Percentiles rank a stretch among this genome's conserved stretches.
phyloP scores from a whole-genome alignment of 2,329 filamentous ascomycete species.

The Fusarium hostae region DNA sequence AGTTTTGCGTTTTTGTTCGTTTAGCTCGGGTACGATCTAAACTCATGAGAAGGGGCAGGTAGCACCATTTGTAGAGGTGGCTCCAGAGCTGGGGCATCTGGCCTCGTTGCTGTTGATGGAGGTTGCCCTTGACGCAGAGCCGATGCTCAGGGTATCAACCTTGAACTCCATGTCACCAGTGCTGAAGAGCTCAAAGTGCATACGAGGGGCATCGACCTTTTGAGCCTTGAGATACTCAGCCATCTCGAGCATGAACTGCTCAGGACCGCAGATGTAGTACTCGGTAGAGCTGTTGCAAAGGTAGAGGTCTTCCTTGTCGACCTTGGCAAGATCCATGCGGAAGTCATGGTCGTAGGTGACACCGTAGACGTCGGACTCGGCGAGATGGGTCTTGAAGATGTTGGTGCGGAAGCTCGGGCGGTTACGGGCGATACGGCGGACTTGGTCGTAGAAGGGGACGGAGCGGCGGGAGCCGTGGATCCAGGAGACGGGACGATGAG shows the following conservation, averaged over 20 bases:
- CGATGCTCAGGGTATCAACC: conserved; percentile 46
- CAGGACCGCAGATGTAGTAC: conserved; percentile 66
- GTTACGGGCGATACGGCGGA: conserved; percentile 57
- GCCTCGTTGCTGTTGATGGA: conserved; percentile 25
- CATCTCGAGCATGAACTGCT: conserved; percentile 66
- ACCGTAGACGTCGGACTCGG: conserved; percentile 57
- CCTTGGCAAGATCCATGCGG: conserved; percentile 57
- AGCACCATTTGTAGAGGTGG: conserved; percentile 17
- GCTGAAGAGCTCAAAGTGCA: conserved; percentile 61
- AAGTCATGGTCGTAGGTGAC: conserved; percentile 57
- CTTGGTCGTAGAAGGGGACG: conserved; percentile 64
- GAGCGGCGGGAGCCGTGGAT: conserved; percentile 66
- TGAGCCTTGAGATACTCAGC: conserved; percentile 54
- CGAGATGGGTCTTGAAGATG: conserved; percentile 62
- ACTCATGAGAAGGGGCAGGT: conserved; percentile 32
- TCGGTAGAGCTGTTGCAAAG: conserved; percentile 58
- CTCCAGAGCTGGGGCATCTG: conserved; percentile 35
- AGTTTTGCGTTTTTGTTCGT: background rate
- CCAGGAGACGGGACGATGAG: conserved; percentile 65
- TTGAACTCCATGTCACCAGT: conserved; percentile 56
- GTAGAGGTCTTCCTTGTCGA: conserved; percentile 58
- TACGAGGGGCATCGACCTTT: conserved; percentile 52
- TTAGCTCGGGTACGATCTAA: background rate
- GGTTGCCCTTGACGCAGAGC: conserved; percentile 31
- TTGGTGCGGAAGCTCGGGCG: conserved; percentile 52